Evolutionary conservation across 2,329 filamentous ascomycete genomes (phyloP).

Genomic region (Anisogramma anomala): DNA sequence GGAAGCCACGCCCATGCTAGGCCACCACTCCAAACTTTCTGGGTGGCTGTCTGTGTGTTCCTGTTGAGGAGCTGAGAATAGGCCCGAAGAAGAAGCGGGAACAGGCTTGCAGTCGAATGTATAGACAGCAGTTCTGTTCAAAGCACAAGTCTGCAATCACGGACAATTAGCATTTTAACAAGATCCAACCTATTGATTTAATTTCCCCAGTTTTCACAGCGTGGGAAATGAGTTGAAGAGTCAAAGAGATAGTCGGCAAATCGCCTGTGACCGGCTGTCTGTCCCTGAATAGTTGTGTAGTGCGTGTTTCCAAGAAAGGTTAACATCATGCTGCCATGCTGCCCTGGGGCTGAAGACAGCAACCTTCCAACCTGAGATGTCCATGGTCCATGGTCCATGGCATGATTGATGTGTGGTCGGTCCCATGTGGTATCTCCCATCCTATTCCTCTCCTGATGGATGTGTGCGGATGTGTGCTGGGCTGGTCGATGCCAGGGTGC

Average conservation of each 20-base stretch:
- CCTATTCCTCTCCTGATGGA: neutral
- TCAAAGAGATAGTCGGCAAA: neutral
- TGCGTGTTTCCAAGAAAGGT: neutral
- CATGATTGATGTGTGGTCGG: too few species aligned
- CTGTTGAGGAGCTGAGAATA: conserved; percentile 4
- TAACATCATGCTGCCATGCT: too few species aligned
- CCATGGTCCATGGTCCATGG: too few species aligned
- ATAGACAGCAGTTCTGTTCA: conserved; percentile 15
- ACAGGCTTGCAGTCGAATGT: conserved; percentile 6
- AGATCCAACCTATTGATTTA: neutral
- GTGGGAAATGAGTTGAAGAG: neutral
- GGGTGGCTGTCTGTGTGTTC: conserved; percentile 7
- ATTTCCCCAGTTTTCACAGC: neutral
- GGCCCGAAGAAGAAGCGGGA: conserved; percentile 5
- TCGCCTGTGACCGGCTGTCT: neutral
- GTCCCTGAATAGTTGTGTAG: too few species aligned
- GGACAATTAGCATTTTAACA: neutral
- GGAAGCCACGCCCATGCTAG: conserved; percentile 56
- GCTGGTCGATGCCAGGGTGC: neutral
- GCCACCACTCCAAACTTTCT: conserved; percentile 31
- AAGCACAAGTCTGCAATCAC: neutral
- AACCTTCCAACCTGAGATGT: too few species aligned
- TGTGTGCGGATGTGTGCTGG: neutral
- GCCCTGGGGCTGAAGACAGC: too few species aligned
- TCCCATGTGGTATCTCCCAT: neutral